A percentile compares a stretch with the other conserved stretches of the same genome.
phyloP scores from a whole-genome alignment of 2,329 filamentous ascomycete genomes.

The Xenosphaeropsis pyriputrescens region DNA sequence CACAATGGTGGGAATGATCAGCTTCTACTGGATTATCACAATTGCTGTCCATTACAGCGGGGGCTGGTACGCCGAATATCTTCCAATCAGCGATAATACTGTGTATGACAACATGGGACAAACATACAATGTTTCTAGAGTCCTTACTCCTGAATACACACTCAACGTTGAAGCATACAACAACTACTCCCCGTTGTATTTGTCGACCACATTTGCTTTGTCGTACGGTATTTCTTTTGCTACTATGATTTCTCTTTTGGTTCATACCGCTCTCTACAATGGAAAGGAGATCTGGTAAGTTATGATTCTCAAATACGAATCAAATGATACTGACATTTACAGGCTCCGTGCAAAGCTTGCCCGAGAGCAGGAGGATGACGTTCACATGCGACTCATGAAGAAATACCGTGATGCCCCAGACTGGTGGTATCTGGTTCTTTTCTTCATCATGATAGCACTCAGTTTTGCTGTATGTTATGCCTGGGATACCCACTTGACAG shows the following conservation, averaged over 20 bases:
- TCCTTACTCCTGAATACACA: constrained; percentile 46
- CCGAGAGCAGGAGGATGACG: constrained; percentile 25
- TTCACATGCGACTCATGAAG: constrained; percentile 39
- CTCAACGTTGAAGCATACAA: constrained; percentile 50
- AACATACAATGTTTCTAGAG: constrained; percentile 46
- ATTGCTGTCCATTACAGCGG: constrained; percentile 48
- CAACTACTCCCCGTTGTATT: constrained; percentile 51
- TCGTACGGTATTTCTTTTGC: constrained; percentile 59
- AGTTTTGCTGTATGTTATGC: constrained; percentile 7
- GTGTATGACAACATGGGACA: constrained; percentile 59
- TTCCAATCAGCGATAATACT: constrained; percentile 55
- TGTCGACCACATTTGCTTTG: constrained; percentile 58
- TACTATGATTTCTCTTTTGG: constrained; percentile 50
- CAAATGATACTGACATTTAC: no score
- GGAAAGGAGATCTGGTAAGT: constrained; percentile 42
- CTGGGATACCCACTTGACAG: constrained; percentile 12
- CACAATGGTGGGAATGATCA: constrained; percentile 48
- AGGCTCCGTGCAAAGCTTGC: constrained; percentile 4
- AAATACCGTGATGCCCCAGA: constrained; percentile 38
- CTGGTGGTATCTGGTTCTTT: constrained; percentile 39
- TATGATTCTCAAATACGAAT: no score
- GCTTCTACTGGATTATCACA: constrained; percentile 36
- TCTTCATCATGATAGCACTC: constrained; percentile 31
- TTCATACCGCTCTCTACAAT: constrained; percentile 53
- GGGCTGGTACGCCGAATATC: constrained; percentile 46